Base-by-base conservation (phyloP, 139 green algal species). In the Chlamydomonas schloesseri region DNA sequence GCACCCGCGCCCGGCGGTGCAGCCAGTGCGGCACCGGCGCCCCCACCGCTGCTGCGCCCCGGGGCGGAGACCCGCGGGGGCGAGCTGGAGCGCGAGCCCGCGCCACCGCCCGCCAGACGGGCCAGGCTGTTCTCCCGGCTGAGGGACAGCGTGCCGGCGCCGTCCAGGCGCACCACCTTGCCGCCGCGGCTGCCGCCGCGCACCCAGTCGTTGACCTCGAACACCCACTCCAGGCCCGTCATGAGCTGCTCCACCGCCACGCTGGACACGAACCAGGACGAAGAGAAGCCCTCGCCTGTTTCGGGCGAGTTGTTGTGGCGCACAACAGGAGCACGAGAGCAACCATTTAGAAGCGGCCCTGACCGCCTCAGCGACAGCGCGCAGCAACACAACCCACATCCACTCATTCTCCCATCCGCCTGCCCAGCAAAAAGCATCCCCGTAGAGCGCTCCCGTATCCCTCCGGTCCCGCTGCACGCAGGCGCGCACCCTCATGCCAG, bases 161-260 rank as follows among this genome's bases (percentile, higher is more conserved):
- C 79, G n/a, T 71, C 72, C 13, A 72, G 37, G 29, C 75, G 65
- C 71, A 88, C 81, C 1, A 86, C 79, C 31, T 37, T 62, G 65
- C 87, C 87, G 29, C 55, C 80, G 23, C 62, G 42, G 53, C 55
- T 1, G 28, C 87, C 87, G 33, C 87, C 87, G 18, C 82, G 74
- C 74, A 91, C 82, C 87, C 87, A 91, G 81, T 91, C 87, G 57
- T 83, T 33, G 14, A 91, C 53, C 17, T 42, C 21, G 67, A 91
- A 91, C 2, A 26, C 36, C 74, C 68, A 82, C 47, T 82, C 69
- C 55, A 82, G 73, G 42, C 73, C 73, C 31, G 87, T 82, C 37
- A 85, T 81, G 34, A 75, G 72, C 71, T 91, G 82, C 80, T 88
- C 79, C 31, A 91, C 82, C 2, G 67, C 53, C 23, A 91, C 34